Evolutionary conservation across 139 green algal species (phyloP).

Genomic region (Auxenochlorella pyrenoidosa): DNA sequence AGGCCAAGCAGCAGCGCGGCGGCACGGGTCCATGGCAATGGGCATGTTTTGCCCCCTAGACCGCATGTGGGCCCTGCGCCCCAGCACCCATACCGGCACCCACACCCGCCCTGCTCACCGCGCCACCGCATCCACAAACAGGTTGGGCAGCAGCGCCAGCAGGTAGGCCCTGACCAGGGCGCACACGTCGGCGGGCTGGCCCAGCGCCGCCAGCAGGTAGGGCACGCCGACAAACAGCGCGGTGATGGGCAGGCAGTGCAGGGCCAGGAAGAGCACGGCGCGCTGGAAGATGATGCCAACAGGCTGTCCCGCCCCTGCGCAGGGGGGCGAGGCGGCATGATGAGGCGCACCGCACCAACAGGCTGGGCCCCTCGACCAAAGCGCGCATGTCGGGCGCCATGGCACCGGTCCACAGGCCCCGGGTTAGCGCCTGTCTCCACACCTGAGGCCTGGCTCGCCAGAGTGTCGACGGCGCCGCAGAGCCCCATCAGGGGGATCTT

Average conservation of each 20-base stretch:
- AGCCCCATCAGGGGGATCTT: constrained; percentile 25
- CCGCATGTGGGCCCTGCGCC: too few relatives aligned
- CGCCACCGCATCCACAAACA: constrained; percentile 57
- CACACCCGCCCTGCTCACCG: constrained; percentile 42
- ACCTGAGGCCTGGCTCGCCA: constrained; percentile 20
- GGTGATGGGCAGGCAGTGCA: constrained; percentile 39
- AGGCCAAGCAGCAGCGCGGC: too few relatives aligned
- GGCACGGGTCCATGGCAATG: too few relatives aligned
- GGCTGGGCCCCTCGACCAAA: too few relatives aligned
- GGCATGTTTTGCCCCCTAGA: too few relatives aligned
- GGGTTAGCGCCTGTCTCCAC: not conserved
- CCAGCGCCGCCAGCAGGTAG: constrained; percentile 21
- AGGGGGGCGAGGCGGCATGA: too few relatives aligned
- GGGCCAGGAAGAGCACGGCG: not conserved
- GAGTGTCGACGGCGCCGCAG: constrained; percentile 11
- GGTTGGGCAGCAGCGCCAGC: constrained; percentile 46
- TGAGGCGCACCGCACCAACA: too few relatives aligned
- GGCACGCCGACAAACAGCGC: constrained; percentile 28
- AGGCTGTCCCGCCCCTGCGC: not conserved
- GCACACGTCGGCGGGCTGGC: constrained; percentile 39
- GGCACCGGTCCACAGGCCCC: too few relatives aligned
- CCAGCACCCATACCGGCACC: too few relatives aligned
- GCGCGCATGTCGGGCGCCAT: too few relatives aligned
- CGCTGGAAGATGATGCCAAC: constrained; percentile 28
- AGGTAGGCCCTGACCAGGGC: constrained; percentile 47